Evolutionary conservation across 192 early-diverging fungal species (phyloP).

Genomic region (Backusella macrospora): DNA sequence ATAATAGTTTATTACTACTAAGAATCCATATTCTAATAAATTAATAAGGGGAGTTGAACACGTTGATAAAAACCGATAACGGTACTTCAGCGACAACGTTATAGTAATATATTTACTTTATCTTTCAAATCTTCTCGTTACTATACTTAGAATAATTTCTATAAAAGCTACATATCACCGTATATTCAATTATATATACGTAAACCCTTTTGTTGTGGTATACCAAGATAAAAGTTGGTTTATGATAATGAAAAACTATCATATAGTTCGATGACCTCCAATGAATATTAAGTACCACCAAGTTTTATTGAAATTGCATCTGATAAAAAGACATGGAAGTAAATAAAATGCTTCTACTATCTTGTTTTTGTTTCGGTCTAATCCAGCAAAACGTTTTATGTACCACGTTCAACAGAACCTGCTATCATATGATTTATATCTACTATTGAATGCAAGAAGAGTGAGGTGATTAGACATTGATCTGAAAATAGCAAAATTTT

Average conservation of each 20-base stretch:
- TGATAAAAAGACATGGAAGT: not conserved
- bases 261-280: too few species aligned
- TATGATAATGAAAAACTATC: too few species aligned
- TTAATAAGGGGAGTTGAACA: not conserved
- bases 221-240: too few species aligned
- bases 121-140: not conserved
- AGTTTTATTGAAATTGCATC: not conserved
- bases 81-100: not conserved
- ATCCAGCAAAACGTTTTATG: not conserved
- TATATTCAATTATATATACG: not conserved
- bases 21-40: not conserved
- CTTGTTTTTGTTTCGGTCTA: not conserved
- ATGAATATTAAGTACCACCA: too few species aligned
- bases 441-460: not conserved
- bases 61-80: not conserved
- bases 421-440: not conserved
- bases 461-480: not conserved
- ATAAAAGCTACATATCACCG: not conserved
- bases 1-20: not conserved
- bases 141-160: not conserved
- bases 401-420: slow-evolving; percentile 5
- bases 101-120: not conserved
- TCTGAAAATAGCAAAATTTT: not conserved
- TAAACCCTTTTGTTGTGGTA: too few species aligned
- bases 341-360: not conserved